Evolutionary conservation across 352 stramenopile species (phyloP).

Genomic region (Phytophthora pluvialis): DNA sequence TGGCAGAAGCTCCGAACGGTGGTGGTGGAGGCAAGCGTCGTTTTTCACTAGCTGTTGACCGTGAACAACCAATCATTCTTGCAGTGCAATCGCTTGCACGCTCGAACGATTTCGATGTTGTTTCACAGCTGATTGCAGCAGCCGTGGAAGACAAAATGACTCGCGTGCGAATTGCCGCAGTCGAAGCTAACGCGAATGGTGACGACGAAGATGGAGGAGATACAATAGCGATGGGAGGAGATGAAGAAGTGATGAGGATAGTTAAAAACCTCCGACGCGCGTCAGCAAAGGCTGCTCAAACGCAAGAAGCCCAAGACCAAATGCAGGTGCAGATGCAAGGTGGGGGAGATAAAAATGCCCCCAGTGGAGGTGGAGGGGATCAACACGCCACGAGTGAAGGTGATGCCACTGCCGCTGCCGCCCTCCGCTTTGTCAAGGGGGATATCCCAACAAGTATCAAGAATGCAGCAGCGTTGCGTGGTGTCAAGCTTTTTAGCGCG

Average conservation of each 20-base stretch:
- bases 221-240: slow-evolving; percentile 38
- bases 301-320: slow-evolving; percentile 19
- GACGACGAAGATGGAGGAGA: slow-evolving; percentile 28
- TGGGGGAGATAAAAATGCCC: not conserved
- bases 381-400: slow-evolving; percentile 18
- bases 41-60: slow-evolving; percentile 38
- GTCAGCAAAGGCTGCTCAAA: slow-evolving; percentile 34
- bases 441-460: slow-evolving; percentile 62
- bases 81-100: slow-evolving; percentile 48
- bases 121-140: slow-evolving; percentile 25
- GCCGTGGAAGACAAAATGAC: slow-evolving; percentile 22
- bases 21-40: slow-evolving; percentile 23
- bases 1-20: slow-evolving; percentile 14
- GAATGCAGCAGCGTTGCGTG: slow-evolving; percentile 45
- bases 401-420: slow-evolving; percentile 8
- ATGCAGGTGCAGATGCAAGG: slow-evolving; percentile 14
- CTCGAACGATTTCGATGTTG: slow-evolving; percentile 40
- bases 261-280: slow-evolving; percentile 38
- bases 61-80: slow-evolving; percentile 41
- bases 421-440: slow-evolving; percentile 28
- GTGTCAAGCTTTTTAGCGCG: slow-evolving; percentile 65
- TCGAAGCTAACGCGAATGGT: slow-evolving; percentile 1
- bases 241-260: slow-evolving; percentile 44
- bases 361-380: not conserved
- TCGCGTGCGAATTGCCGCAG: slow-evolving; percentile 4